These are phyloP conservation scores for Margaritispora aquatica DNA, from an alignment of 495 filamentous ascomycete species.

Conservation along the genomic window DNA sequence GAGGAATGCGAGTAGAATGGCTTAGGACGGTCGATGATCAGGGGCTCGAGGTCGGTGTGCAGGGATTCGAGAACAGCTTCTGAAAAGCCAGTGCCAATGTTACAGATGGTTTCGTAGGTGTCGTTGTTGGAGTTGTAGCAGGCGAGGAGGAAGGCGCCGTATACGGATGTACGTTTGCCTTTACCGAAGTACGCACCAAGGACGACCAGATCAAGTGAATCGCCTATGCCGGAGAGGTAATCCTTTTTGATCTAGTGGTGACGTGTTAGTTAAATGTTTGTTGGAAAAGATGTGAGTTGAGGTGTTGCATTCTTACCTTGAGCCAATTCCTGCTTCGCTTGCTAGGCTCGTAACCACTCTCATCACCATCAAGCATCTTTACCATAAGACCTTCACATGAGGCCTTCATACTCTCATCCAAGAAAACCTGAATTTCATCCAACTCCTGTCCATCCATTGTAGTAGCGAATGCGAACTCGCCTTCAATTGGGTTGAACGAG, in stretches of 20 bases:
- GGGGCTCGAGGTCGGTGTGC: slow-evolving; percentile 59
- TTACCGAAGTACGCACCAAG: slow-evolving; percentile 90
- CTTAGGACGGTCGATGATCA: slow-evolving; percentile 82
- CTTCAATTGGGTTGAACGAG: slow-evolving; percentile 71
- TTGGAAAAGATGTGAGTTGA: not conserved
- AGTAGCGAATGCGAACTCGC: slow-evolving; percentile 89
- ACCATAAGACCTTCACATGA: slow-evolving; percentile 98
- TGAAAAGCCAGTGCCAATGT: slow-evolving; percentile 95
- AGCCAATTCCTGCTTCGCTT: slow-evolving; percentile 97
- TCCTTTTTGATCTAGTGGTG: slow-evolving; percentile 80
- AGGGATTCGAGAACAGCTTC: slow-evolving; percentile 81
- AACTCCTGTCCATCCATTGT: slow-evolving; percentile 81
- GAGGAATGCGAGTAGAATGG: slow-evolving; percentile 87
- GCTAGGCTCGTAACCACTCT: slow-evolving; percentile 90
- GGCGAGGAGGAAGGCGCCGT: slow-evolving; percentile 90
- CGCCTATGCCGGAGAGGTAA: slow-evolving; percentile 86
- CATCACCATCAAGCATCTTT: slow-evolving; percentile 91
- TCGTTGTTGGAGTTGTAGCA: slow-evolving; percentile 80
- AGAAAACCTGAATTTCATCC: slow-evolving; percentile 84
- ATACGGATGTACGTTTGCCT: slow-evolving; percentile 91
- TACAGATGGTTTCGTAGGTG: slow-evolving; percentile 90
- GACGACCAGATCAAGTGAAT: slow-evolving; percentile 94
- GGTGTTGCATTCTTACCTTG: slow-evolving; percentile 52
- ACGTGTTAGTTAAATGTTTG: slow-evolving; percentile 9
- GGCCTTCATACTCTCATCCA: slow-evolving; percentile 90